phyloP scores from a whole-genome alignment of 345 rosid genomes.

The Sonneratia caseolaris region DNA sequence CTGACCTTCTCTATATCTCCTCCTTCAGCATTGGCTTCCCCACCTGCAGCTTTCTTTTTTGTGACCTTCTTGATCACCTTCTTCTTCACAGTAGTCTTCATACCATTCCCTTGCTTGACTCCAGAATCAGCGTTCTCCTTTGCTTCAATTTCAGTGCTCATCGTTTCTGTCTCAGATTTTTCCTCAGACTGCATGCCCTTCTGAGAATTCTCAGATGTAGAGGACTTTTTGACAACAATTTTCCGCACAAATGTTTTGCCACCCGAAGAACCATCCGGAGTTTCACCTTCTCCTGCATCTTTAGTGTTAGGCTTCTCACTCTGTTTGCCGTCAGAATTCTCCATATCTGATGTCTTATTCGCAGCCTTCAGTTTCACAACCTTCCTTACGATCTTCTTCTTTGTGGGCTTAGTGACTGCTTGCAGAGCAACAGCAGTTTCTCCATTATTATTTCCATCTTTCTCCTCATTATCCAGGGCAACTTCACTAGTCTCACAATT shows the following conservation, averaged over 20 bases:
- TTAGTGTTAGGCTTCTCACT: conserved; percentile 31
- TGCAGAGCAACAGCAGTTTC: conserved; percentile 30
- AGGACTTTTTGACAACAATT: conserved; percentile 42
- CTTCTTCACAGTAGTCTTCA: conserved; percentile 53
- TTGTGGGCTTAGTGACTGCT: conserved; percentile 38
- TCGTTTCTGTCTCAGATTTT: conserved; percentile 31
- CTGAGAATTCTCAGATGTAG: conserved; percentile 21
- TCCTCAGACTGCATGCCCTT: conserved; percentile 26
- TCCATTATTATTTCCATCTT: conserved; percentile 17
- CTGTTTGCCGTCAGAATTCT: conserved; percentile 26
- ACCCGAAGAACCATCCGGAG: conserved; percentile 24
- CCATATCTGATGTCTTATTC: conserved; percentile 34
- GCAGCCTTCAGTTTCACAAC: conserved; percentile 55
- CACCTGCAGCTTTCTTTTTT: conserved; percentile 53
- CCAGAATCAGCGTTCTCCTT: conserved; percentile 35
- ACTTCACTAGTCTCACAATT: conserved; percentile 18
- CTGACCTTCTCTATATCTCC: conserved; percentile 18
- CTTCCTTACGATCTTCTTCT: conserved; percentile 69
- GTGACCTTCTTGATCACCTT: conserved; percentile 75
- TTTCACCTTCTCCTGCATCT: conserved; percentile 35
- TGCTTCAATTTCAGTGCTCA: conserved; percentile 28
- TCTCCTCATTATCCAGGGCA: conserved; percentile 29
- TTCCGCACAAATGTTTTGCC: conserved; percentile 44
- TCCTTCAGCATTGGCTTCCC: conserved; percentile 23
- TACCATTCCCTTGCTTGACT: conserved; percentile 32